Conservation (phyloP, 768 basidiomycete genomes). For the Lyophyllum semitale region DNA sequence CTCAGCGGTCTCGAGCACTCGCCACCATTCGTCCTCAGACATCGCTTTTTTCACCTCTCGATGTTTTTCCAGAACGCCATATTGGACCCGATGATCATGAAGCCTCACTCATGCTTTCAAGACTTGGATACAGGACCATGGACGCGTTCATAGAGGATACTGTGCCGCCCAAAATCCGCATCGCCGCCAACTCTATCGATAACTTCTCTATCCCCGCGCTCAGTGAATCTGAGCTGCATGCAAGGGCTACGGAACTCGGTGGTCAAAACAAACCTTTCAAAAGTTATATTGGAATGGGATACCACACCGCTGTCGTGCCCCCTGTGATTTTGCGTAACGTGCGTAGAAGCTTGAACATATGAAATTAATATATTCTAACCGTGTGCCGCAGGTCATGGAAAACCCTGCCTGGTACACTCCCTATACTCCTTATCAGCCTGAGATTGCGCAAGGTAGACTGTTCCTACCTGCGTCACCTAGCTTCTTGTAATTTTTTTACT, state of each 20-base stretch:
- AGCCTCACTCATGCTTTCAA: conserved; percentile 77
- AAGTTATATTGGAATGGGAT: conserved; percentile 98
- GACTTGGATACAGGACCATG: conserved; percentile 84
- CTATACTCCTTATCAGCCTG: conserved; percentile 95
- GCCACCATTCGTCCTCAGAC: conserved; percentile 62
- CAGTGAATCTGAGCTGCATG: conserved; percentile 84
- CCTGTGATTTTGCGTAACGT: conserved; percentile 94
- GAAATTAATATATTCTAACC: background rate
- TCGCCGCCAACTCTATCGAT: conserved; percentile 60
- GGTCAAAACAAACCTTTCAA: conserved; percentile 78
- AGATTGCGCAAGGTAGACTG: conserved; percentile 90
- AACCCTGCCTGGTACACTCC: conserved; percentile 99
- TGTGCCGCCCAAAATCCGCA: conserved; percentile 80
- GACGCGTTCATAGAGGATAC: conserved; percentile 85
- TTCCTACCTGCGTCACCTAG: background rate
- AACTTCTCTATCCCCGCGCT: conserved; percentile 71
- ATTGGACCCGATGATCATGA: conserved; percentile 90
- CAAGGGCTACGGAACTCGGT: conserved; percentile 77
- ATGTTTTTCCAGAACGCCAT: conserved; percentile 89
- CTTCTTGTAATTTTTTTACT: conserved; percentile 14
- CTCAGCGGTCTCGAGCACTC: conserved; percentile 30
- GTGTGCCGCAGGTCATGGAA: conserved; percentile 68
- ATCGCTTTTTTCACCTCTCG: conserved; percentile 81
- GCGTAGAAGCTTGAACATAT: conserved; percentile 21
- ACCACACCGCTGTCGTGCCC: conserved; percentile 93